Base-by-base conservation (phyloP, 768 basidiomycete genomes). In the Strobilomyces dryophilus region DNA sequence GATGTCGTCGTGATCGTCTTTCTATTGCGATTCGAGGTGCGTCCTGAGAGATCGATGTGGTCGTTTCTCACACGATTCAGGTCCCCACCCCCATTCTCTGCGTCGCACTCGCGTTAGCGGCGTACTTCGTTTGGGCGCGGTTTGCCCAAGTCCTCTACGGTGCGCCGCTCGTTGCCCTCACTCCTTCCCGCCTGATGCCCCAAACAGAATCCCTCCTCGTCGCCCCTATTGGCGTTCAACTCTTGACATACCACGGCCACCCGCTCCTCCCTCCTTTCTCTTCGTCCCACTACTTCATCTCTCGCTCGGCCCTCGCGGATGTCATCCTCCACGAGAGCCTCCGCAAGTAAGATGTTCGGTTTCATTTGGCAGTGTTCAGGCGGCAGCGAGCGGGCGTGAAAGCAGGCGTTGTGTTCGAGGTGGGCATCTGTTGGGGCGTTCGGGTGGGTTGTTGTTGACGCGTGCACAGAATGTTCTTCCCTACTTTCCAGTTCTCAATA, bases 251-350 rank as follows among this genome's bases (percentile, higher is more conserved):
- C 66, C 73, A 78, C 49, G 89, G 87, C 1, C 64, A 84, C 31
- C 77, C 77, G 10, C 64, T 67, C 14, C 18, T 69, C 4, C 53
- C 61, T 1, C 62, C 70, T 15, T 52, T 73, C 15, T 65, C 55
- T 43, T 64, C 55, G 8, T 65, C 70, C 0, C 76, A 79, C 46
- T 79, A 67, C 5, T 90, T 92, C 66, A 81, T 91, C 56, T 82
- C 85, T 8, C 64, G 8, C 64, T 64, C 73, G 0, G 58, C 65
- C 2, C 66, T 91, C 18, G 74, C 77, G 47, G 86, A 89, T 52
- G 72, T 87, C 41, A 59, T 90, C 27, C 84, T 92, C 49, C 85
- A 89, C 59, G 90, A 92, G 66, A 89, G 83, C 2, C 66, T 91
- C 15, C 74, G 69, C 11, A 68, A 85, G 44, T 92, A 89, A 89